phyloP scores from a whole-genome alignment of 2,329 filamentous ascomycete species.

The Aureobasidium zeae region DNA sequence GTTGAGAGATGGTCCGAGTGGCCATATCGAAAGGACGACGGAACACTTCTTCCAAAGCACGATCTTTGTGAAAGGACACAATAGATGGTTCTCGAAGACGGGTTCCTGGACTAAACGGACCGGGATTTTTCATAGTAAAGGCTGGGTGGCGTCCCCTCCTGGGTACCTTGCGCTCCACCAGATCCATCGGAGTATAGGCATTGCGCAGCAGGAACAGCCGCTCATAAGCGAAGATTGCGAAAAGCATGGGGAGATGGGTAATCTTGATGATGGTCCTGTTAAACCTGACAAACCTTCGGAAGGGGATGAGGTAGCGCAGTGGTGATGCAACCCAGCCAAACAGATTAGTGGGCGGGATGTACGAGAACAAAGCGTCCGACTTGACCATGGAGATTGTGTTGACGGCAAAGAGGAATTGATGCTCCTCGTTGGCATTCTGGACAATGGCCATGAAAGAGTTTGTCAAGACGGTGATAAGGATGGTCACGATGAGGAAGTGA shows the following conservation, averaged over 20 bases:
- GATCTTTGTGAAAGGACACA: slow-evolving; percentile 80
- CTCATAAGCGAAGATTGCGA: slow-evolving; percentile 82
- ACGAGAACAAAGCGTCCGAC: slow-evolving; percentile 92
- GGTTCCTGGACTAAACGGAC: slow-evolving; percentile 60
- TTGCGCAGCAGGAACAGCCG: slow-evolving; percentile 64
- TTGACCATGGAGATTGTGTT: slow-evolving; percentile 98
- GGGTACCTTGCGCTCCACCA: slow-evolving; percentile 58
- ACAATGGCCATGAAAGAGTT: slow-evolving; percentile 95
- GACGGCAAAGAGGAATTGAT: slow-evolving; percentile 86
- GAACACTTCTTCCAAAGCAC: slow-evolving; percentile 85
- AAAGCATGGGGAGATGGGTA: slow-evolving; percentile 80
- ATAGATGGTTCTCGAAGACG: slow-evolving; percentile 78
- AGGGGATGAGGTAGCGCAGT: slow-evolving; percentile 67
- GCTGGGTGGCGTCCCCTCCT: slow-evolving; percentile 25
- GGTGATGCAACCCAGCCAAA: slow-evolving; percentile 85
- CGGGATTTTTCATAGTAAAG: slow-evolving; percentile 29
- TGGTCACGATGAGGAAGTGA: slow-evolving; percentile 90
- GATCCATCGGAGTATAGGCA: slow-evolving; percentile 73
- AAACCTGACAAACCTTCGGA: slow-evolving; percentile 70
- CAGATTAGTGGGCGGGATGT: slow-evolving; percentile 83
- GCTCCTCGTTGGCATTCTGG: slow-evolving; percentile 86
- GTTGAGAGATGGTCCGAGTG: slow-evolving; percentile 44
- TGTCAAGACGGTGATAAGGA: slow-evolving; percentile 88
- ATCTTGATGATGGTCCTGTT: slow-evolving; percentile 88
- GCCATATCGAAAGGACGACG: slow-evolving; percentile 57